These are phyloP conservation scores for Erucastrum elatum DNA, from an alignment of 345 rosid genomes.

Conservation along the genomic window DNA sequence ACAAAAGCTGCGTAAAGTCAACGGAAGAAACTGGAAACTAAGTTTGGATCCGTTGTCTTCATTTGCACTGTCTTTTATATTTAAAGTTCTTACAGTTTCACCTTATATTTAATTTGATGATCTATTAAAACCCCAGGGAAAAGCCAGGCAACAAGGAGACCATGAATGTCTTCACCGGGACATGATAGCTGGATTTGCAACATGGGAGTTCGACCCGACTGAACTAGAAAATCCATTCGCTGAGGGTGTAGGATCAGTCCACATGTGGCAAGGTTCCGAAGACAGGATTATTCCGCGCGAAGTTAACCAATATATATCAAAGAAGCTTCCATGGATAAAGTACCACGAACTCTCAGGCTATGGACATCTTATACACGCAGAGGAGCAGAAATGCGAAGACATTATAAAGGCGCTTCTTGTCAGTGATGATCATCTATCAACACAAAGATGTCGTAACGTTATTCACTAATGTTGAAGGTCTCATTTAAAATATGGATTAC, in stretches of 20 bases:
- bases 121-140: constrained; percentile 39
- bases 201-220: constrained; percentile 82
- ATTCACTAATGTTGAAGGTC: neutral
- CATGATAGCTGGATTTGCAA: constrained; percentile 55
- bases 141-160: constrained; percentile 65
- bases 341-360: constrained; percentile 65
- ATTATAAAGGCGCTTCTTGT: constrained; percentile 54
- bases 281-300: constrained; percentile 60
- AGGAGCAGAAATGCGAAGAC: constrained; percentile 49
- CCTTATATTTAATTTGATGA: neutral
- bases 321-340: constrained; percentile 73
- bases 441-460: neutral
- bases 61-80: neutral
- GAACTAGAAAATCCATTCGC: constrained; percentile 65
- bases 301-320: constrained; percentile 49
- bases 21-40: neutral
- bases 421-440: constrained; percentile 26
- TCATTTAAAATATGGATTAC: neutral
- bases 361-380: constrained; percentile 56
- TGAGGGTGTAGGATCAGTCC: constrained; percentile 53
- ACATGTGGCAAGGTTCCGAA: constrained; percentile 73
- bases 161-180: constrained; percentile 66
- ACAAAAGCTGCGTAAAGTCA: neutral
- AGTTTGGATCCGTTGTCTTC: neutral
- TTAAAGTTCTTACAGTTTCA: neutral